These are phyloP conservation scores for Rhodotorula sp. DNA, from an alignment of 1,284 basidiomycete species.

Conservation along the genomic window DNA sequence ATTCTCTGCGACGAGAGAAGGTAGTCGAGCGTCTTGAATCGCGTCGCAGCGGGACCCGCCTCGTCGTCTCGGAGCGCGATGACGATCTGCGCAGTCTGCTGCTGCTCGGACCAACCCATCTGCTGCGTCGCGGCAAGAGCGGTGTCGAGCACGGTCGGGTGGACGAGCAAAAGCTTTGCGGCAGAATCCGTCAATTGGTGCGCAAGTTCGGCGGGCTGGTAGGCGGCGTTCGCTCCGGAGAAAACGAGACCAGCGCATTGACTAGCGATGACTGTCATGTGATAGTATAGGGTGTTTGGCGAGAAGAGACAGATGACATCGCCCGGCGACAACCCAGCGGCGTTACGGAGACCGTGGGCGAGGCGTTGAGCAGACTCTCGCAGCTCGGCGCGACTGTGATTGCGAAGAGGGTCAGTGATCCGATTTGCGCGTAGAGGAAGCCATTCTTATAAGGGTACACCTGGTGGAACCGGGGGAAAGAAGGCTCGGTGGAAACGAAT, in stretches of 20 bases:
- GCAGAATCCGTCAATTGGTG: slow-evolving; percentile 41
- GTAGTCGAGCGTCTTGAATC: slow-evolving; percentile 23
- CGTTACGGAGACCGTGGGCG: slow-evolving; percentile 38
- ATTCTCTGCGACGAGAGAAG: slow-evolving; percentile 19
- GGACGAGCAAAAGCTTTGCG: slow-evolving; percentile 31
- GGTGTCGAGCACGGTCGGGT: slow-evolving; percentile 32
- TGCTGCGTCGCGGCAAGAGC: slow-evolving; percentile 37
- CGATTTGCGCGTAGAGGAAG: background rate
- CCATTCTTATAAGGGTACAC: background rate
- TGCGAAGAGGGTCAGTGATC: background rate
- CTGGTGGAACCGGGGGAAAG: background rate
- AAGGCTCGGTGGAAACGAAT: background rate
- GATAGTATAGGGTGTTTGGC: slow-evolving; percentile 40
- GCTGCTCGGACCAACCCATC: slow-evolving; percentile 37
- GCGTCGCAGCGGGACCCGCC: slow-evolving; percentile 16
- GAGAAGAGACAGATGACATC: slow-evolving; percentile 41
- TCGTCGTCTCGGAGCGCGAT: slow-evolving; percentile 35
- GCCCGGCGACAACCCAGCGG: slow-evolving; percentile 11
- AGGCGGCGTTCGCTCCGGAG: slow-evolving; percentile 44
- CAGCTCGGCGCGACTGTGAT: slow-evolving; percentile 23
- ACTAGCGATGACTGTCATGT: slow-evolving; percentile 19
- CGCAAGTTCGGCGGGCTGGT: slow-evolving; percentile 33
- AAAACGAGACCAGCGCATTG: slow-evolving; percentile 43
- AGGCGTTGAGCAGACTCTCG: slow-evolving; percentile 29
- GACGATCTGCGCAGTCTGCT: slow-evolving; percentile 36